Evolutionary conservation across 306 rosid genomes (phyloP).

Genomic region (Inga laurina): DNA sequence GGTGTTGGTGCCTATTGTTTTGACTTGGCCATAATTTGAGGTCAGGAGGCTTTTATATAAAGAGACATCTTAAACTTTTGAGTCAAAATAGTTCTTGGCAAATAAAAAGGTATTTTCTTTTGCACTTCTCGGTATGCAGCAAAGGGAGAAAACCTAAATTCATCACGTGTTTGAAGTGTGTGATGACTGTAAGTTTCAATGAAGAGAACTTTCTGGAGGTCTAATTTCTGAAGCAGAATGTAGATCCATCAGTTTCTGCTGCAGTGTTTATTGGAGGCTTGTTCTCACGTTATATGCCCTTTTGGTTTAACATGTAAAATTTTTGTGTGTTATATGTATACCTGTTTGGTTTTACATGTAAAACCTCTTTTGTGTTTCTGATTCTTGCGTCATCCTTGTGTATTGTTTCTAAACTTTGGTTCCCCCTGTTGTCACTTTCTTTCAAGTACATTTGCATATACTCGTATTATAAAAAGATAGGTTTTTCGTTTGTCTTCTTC

Average conservation of each 20-base stretch:
- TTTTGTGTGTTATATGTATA: background rate
- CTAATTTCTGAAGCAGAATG: background rate
- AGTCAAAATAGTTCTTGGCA: background rate
- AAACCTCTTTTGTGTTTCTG: background rate
- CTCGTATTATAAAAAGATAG: slow-evolving; percentile 1
- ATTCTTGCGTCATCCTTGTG: background rate
- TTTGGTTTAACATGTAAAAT: background rate
- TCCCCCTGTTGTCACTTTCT: background rate
- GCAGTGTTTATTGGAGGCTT: slow-evolving; percentile 6
- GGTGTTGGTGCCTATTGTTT: background rate
- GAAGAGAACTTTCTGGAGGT: slow-evolving; percentile 15
- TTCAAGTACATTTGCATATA: slow-evolving; percentile 13
- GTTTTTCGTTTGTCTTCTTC: slow-evolving; percentile 8
- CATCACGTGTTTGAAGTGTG: slow-evolving; percentile 14
- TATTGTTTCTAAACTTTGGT: slow-evolving; percentile 2
- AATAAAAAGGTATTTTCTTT: background rate
- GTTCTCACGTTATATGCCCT: background rate
- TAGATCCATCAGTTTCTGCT: slow-evolving; percentile 2
- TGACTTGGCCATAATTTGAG: background rate
- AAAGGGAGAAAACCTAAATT: slow-evolving; percentile 2
- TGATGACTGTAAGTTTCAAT: slow-evolving; percentile 8
- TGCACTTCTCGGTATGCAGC: background rate
- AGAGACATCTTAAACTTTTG: background rate
- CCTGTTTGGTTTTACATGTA: background rate
- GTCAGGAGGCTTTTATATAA: background rate